Evolutionary conservation across 2,329 filamentous ascomycete species (phyloP), one percentile per base, ranked within the genome.

Genomic region (Monilinia fructicola): DNA sequence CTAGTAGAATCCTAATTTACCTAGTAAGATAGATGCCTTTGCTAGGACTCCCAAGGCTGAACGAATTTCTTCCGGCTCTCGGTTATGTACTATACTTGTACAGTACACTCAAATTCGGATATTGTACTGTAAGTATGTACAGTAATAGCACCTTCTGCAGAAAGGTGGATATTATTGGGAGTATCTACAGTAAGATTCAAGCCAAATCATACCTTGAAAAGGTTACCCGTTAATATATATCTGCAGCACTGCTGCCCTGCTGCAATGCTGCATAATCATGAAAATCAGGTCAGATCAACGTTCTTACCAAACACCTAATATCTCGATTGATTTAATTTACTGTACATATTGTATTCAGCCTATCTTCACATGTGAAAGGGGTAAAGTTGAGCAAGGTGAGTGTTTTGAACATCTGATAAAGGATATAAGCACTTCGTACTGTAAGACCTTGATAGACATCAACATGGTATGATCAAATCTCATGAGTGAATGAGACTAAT

Each of bases 1-100:
- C 38, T 35, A 35, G 38, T 40, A 40, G 3, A 11, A 35, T 21
- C 21, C 26, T 35, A 38, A 14, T 31, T 28, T 31, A 54, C 28
- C 16, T 54, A 11, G 28, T 28, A 38, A 6, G n/a, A 35, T 6
- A 35, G n/a, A 35, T 6, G 9, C 31, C 5, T 42, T 28, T 7
- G 46, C 56, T 60, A 60, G 9, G 42, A 50, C 48, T 60, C 56
- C 28, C 56, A 60, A 38, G 56, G 56, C 42, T 60, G 56, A 60
- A 60, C 12, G 56, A 38, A 21, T 26, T 38, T 59, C 42, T 59
- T 48, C 42, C 56, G 56, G 7, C 18, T 21, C 44, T n/a, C 44
- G 44, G 44, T 21, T 46, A 46, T 46, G 44, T 46, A 46, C 44
- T 40, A 40, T 40, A 40, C n/a, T n/a, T n/a, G n/a, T n/a, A n/a